phyloP scores from a whole-genome alignment of 2,329 filamentous ascomycete genomes.

The Diplodia sapinea region DNA sequence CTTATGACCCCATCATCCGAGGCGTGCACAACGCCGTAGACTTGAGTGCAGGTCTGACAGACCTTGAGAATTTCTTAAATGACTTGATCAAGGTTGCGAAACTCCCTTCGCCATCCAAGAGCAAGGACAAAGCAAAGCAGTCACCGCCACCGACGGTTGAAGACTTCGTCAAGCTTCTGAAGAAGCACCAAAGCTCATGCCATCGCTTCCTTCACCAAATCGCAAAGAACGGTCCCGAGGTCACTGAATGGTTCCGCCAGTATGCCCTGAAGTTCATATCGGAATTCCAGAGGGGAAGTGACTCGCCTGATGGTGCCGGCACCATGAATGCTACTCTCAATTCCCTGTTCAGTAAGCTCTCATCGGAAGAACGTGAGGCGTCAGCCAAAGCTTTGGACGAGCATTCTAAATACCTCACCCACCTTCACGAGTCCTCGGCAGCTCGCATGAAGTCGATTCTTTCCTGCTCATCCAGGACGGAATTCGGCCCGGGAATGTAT shows the following conservation, averaged over 20 bases:
- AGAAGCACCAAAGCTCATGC: conserved; percentile 65
- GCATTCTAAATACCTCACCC: conserved; percentile 65
- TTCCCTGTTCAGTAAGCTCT: conserved; percentile 55
- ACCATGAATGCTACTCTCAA: conserved; percentile 52
- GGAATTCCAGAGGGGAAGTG: conserved; percentile 57
- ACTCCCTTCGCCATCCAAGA: conserved; percentile 43
- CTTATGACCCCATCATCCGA: conserved; percentile 77
- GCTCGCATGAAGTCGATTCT: conserved; percentile 65
- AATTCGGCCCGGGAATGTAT: conserved; percentile 67
- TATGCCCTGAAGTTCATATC: conserved; percentile 66
- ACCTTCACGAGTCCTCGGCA: conserved; percentile 61
- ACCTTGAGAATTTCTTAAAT: conserved; percentile 70
- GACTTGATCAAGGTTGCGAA: conserved; percentile 69
- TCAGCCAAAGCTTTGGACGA: conserved; percentile 63
- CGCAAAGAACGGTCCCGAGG: conserved; percentile 69
- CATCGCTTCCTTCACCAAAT: conserved; percentile 76
- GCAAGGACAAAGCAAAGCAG: conserved; percentile 34
- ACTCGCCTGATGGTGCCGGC: conserved; percentile 45
- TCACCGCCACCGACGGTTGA: conserved; percentile 66
- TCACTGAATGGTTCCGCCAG: conserved; percentile 64
- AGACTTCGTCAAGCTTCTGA: conserved; percentile 72
- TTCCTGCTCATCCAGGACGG: conserved; percentile 37
- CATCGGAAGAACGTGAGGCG: conserved; percentile 51
- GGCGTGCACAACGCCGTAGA: conserved; percentile 73
- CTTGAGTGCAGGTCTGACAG: conserved; percentile 70